Evolutionary conservation across 1,284 basidiomycete genomes (phyloP).

Genomic region (Tremellales sp.): DNA sequence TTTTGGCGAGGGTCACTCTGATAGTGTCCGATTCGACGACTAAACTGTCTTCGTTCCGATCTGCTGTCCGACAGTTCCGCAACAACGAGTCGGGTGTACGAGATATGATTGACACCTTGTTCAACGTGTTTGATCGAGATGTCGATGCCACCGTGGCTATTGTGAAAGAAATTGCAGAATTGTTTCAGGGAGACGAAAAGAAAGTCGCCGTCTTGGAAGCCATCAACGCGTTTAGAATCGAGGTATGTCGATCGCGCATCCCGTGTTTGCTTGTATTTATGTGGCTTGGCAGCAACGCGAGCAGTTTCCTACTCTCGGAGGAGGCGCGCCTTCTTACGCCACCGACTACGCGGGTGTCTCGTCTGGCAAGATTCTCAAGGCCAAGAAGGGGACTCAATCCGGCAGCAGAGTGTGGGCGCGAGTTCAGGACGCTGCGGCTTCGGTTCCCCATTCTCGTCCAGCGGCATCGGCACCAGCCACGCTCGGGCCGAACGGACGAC

Average conservation of each 20-base stretch:
- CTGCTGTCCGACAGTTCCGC: slow-evolving; percentile 75
- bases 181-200: slow-evolving; percentile 71
- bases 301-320: slow-evolving; percentile 70
- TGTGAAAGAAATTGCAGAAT: slow-evolving; percentile 70
- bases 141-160: slow-evolving; percentile 72
- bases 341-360: slow-evolving; percentile 71
- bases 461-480: slow-evolving; percentile 33
- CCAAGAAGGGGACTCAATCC: slow-evolving; percentile 67
- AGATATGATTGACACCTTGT: slow-evolving; percentile 82
- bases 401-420: slow-evolving; percentile 65
- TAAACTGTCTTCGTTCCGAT: slow-evolving; percentile 71
- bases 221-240: slow-evolving; percentile 78
- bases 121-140: slow-evolving; percentile 74
- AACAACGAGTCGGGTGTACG: slow-evolving; percentile 72
- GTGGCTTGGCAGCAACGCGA: slow-evolving; percentile 61
- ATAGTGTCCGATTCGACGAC: slow-evolving; percentile 66
- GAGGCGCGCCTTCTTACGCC: slow-evolving; percentile 51
- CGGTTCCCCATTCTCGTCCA: slow-evolving; percentile 53
- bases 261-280: neutral
- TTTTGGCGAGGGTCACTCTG: slow-evolving; percentile 65
- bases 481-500: slow-evolving; percentile 26
- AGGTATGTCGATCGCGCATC: slow-evolving; percentile 53
- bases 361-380: slow-evolving; percentile 74
- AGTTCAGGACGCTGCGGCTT: slow-evolving; percentile 75
- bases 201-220: slow-evolving; percentile 66